These are phyloP conservation scores for Verticillium tricorpus DNA, from an alignment of 2,329 filamentous ascomycete genomes.

Conservation along the genomic window DNA sequence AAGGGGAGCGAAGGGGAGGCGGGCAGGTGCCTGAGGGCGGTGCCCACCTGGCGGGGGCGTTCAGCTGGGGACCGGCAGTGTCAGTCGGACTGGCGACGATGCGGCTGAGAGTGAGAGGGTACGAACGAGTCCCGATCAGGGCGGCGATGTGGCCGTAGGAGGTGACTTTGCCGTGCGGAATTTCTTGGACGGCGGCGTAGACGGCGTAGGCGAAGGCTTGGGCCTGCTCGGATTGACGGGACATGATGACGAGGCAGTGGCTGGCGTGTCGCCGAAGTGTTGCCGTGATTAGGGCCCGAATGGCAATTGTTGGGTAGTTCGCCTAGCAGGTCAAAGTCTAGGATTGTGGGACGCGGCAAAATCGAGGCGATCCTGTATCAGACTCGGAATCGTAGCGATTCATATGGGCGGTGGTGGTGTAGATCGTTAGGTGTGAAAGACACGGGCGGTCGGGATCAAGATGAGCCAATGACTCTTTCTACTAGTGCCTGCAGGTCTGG, in stretches of 20 bases:
- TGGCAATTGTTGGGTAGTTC: no score
- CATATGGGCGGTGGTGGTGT: background rate
- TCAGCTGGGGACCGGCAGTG: conserved; percentile 45
- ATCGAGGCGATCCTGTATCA: background rate
- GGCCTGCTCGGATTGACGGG: conserved; percentile 60
- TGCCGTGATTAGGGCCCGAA: no score
- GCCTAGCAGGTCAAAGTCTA: no score
- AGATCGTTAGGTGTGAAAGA: background rate
- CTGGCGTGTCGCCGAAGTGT: no score
- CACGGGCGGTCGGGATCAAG: background rate
- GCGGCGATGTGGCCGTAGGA: conserved; percentile 79
- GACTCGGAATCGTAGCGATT: background rate
- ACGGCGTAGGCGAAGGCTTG: conserved; percentile 71
- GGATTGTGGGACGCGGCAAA: no score
- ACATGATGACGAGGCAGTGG: background rate
- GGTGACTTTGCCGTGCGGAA: conserved; percentile 79
- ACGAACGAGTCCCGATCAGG: conserved; percentile 68
- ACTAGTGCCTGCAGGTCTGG: background rate
- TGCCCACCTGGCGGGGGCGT: conserved; percentile 77
- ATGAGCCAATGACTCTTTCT: background rate
- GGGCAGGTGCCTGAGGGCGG: conserved; percentile 84
- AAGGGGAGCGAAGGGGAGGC: conserved; percentile 47
- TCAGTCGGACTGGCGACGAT: background rate
- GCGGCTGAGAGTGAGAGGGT: background rate
- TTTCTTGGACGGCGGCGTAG: conserved; percentile 79